Conservation (phyloP, 1,139 yeast genomes). For the Sugiyamaella castrensis region DNA sequence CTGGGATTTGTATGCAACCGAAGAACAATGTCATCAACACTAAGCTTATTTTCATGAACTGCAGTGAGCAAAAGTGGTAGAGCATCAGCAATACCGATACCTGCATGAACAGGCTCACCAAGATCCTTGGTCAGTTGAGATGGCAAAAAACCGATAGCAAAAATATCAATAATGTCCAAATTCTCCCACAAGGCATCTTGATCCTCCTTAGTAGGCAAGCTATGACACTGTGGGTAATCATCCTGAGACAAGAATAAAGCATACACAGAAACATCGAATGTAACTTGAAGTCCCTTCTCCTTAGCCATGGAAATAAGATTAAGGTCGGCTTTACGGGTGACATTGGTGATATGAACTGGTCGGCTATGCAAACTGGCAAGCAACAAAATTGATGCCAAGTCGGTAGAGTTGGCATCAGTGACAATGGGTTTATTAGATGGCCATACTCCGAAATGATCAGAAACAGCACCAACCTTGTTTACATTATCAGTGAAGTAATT, state of each 20-base stretch:
- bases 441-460: slow-evolving; percentile 81
- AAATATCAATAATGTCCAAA: slow-evolving; percentile 72
- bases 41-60: slow-evolving; percentile 67
- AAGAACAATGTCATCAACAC: slow-evolving; percentile 65
- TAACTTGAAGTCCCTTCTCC: slow-evolving; percentile 73
- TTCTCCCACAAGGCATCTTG: slow-evolving; percentile 81
- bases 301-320: slow-evolving; percentile 83
- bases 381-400: slow-evolving; percentile 83
- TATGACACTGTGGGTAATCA: slow-evolving; percentile 64
- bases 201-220: slow-evolving; percentile 78
- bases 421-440: slow-evolving; percentile 80
- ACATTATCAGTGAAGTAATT: slow-evolving; percentile 59
- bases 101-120: slow-evolving; percentile 60
- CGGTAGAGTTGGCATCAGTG: slow-evolving; percentile 90
- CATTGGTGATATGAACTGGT: slow-evolving; percentile 85
- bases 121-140: slow-evolving; percentile 64
- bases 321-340: slow-evolving; percentile 76
- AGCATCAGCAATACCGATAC: slow-evolving; percentile 75
- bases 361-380: slow-evolving; percentile 86
- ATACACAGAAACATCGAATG: slow-evolving; percentile 86
- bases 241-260: slow-evolving; percentile 73
- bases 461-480: slow-evolving; percentile 68
- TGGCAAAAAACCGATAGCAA: slow-evolving; percentile 83
- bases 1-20: slow-evolving; percentile 83
- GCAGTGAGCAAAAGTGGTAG: slow-evolving; percentile 81